These are phyloP conservation scores for Fusarium incarnatum DNA, from an alignment of 2,329 filamentous ascomycete species.

Conservation along the genomic window DNA sequence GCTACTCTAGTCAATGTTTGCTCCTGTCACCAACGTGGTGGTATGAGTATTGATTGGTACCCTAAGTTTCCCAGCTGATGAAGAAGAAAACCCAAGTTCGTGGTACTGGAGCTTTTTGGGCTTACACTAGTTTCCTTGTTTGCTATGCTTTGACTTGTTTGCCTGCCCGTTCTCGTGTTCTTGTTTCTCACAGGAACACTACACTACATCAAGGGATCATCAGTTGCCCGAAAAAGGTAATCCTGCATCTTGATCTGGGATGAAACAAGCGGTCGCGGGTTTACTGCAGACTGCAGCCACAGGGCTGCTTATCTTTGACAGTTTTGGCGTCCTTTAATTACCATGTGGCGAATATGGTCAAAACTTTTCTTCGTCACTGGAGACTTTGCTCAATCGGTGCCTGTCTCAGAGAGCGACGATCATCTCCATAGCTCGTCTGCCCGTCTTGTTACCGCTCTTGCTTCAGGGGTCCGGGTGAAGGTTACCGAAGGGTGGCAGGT, in stretches of 20 bases:
- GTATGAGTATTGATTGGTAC: conserved; percentile 19
- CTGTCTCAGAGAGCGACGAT: conserved; percentile 34
- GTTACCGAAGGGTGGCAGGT: conserved; percentile 14
- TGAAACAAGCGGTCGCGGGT: conserved; percentile 40
- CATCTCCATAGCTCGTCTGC: conserved; percentile 7
- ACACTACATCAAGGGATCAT: background rate
- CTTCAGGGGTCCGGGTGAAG: conserved; percentile 20
- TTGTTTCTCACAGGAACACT: background rate
- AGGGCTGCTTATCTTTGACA: conserved; percentile 35
- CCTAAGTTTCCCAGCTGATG: background rate
- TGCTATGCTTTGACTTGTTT: conserved; percentile 1
- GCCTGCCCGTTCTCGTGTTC: background rate
- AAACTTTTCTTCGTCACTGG: conserved; percentile 2
- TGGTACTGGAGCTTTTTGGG: conserved; percentile 16
- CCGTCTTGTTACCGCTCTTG: conserved; percentile 15
- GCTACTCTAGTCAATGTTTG: background rate
- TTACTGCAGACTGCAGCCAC: conserved; percentile 6
- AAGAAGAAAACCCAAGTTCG: conserved; percentile 25
- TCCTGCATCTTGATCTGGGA: conserved; percentile 22
- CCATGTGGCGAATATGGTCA: conserved; percentile 37
- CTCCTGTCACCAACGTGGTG: conserved; percentile 7
- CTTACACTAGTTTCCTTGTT: conserved; percentile 8
- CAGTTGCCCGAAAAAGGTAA: conserved; percentile 1
- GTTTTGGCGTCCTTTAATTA: conserved; percentile 33
- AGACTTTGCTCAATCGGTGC: conserved; percentile 12